Percentiles rank a stretch among this genome's conserved stretches.
phyloP scores from a whole-genome alignment of 768 basidiomycete species.

The Rhizopogon salebrosus region DNA sequence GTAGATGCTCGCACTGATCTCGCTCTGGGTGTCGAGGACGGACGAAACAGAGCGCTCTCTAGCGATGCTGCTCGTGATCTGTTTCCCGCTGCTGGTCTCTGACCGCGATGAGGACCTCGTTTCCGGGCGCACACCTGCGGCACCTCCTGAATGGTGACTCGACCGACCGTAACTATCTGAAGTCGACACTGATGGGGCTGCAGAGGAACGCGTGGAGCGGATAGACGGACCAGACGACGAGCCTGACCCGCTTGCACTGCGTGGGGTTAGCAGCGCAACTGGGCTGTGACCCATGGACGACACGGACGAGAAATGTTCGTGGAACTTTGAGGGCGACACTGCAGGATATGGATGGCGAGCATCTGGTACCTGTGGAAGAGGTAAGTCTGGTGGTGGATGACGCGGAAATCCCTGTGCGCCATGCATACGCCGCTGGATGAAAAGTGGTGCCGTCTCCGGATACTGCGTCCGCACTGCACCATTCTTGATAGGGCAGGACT shows the following conservation, averaged over 20 bases:
- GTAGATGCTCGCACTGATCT: background rate
- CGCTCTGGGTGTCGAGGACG: background rate
- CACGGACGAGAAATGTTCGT: constrained; percentile 27
- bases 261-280: constrained; percentile 15
- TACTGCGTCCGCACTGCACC: constrained; percentile 10
- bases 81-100: constrained; percentile 17
- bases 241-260: constrained; percentile 19
- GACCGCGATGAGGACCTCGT: constrained; percentile 17
- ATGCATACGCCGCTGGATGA: constrained; percentile 25
- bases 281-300: constrained; percentile 16
- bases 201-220: constrained; percentile 18
- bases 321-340: constrained; percentile 22
- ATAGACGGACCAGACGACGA: constrained; percentile 26
- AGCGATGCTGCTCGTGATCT: constrained; percentile 3
- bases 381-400: constrained; percentile 22
- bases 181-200: constrained; percentile 14
- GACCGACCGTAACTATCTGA: constrained; percentile 1
- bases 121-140: constrained; percentile 12
- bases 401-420: constrained; percentile 19
- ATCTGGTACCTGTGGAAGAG: constrained; percentile 21
- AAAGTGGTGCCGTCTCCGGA: constrained; percentile 17
- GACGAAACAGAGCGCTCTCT: background rate
- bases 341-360: constrained; percentile 9
- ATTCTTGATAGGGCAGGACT: constrained; percentile 6
- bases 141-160: constrained; percentile 7